Percentiles rank a stretch among this genome's conserved stretches.
Conservation (phyloP, 805 yeast genomes). For the Jamesozyma lodderae region DNA sequence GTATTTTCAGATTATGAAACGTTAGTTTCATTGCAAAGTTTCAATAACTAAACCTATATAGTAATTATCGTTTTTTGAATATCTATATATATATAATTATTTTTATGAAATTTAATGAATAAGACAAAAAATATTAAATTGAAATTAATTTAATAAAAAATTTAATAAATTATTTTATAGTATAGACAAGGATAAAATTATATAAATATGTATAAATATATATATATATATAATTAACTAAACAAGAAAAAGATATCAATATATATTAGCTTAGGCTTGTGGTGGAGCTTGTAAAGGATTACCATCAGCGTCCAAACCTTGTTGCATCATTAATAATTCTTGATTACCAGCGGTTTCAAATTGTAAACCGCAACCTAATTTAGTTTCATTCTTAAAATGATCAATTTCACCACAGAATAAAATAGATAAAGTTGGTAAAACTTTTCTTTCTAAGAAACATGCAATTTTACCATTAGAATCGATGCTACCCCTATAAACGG, state of each 20-base stretch:
- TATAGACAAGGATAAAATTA: too few relatives aligned
- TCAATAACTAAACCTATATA: too few relatives aligned
- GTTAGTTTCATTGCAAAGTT: conserved; percentile 6
- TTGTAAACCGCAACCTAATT: conserved; percentile 89
- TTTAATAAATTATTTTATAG: too few relatives aligned
- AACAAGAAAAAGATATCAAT: background rate
- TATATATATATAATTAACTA: background rate
- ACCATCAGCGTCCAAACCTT: conserved; percentile 78
- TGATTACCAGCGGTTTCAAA: conserved; percentile 93
- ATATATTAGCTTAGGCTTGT: conserved; percentile 1
- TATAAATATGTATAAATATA: background rate
- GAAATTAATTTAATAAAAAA: too few relatives aligned
- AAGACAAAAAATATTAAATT: too few relatives aligned
- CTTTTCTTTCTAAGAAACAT: conserved; percentile 85
- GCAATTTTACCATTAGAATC: conserved; percentile 87
- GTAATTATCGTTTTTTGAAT: too few relatives aligned
- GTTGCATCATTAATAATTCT: conserved; percentile 85
- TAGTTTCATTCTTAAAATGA: conserved; percentile 69
- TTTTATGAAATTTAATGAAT: background rate
- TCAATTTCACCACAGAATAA: conserved; percentile 89
- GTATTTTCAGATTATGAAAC: conserved; percentile 11
- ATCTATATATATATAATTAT: background rate
- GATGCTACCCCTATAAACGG: conserved; percentile 89
- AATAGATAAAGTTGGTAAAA: conserved; percentile 82
- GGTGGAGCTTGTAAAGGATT: conserved; percentile 80